A percentile compares a stretch with the other conserved stretches of the same genome.
These are phyloP conservation scores for Hippophae tibetana DNA, from an alignment of 306 rosid species.

Conservation along the genomic window DNA sequence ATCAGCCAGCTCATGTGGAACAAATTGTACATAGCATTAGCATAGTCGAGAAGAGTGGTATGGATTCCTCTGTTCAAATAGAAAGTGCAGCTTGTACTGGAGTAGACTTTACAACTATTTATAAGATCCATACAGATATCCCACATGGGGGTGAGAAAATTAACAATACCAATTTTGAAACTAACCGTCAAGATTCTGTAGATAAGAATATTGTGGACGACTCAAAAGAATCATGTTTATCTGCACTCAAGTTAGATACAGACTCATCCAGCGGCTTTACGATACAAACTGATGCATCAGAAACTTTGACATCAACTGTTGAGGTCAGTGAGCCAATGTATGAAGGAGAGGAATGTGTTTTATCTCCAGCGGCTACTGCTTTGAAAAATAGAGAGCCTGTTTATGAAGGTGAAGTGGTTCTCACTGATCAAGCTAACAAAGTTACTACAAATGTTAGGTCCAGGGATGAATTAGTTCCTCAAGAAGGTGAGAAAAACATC, in stretches of 20 bases:
- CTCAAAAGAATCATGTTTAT: constrained; percentile 29
- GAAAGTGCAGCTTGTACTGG: constrained; percentile 38
- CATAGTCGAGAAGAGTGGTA: constrained; percentile 31
- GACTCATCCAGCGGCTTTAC: constrained; percentile 41
- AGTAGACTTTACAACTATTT: constrained; percentile 18
- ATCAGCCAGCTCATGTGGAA: constrained; percentile 28
- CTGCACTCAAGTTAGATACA: constrained; percentile 33
- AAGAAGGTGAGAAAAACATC: constrained; percentile 48
- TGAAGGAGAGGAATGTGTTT: constrained; percentile 92
- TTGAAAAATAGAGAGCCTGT: constrained; percentile 70
- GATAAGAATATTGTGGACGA: constrained; percentile 30
- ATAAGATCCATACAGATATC: constrained; percentile 27
- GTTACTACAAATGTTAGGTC: constrained; percentile 35
- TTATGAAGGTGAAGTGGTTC: constrained; percentile 88
- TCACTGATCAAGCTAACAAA: constrained; percentile 77
- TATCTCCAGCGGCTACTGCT: constrained; percentile 36
- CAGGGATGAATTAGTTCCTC: constrained; percentile 60
- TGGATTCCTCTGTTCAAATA: constrained; percentile 25
- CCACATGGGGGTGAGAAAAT: constrained; percentile 24
- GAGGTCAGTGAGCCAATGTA: constrained; percentile 80
- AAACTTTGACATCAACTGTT: constrained; percentile 50
- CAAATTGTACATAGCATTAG: constrained; percentile 29
- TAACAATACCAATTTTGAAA: constrained; percentile 20
- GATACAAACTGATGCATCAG: constrained; percentile 39
- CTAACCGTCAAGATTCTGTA: constrained; percentile 27